Conservation (phyloP, 495 filamentous ascomycete species). For the Lindgomyces ingoldianus region DNA sequence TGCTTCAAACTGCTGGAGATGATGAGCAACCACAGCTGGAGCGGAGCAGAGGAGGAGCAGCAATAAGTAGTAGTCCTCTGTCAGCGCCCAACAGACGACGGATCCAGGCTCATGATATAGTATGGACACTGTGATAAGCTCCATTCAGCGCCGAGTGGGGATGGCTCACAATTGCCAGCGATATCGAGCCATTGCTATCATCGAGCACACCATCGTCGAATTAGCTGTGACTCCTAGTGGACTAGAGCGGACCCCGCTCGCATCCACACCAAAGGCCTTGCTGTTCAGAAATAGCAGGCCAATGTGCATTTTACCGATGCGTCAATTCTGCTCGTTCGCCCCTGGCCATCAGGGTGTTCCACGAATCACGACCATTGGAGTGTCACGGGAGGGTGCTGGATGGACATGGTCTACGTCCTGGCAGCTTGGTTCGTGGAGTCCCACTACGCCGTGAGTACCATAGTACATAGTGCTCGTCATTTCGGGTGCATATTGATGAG, state of each 20-base stretch:
- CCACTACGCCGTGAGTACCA: constrained; percentile 10
- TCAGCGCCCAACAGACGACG: not conserved
- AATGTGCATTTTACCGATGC: constrained; percentile 32
- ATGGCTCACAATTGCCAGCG: constrained; percentile 31
- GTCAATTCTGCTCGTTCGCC: not conserved
- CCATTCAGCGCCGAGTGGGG: constrained; percentile 6
- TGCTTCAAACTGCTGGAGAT: not conserved
- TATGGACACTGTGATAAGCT: not conserved
- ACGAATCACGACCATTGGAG: constrained; percentile 20
- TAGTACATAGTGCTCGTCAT: constrained; percentile 10
- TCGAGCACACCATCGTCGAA: constrained; percentile 37
- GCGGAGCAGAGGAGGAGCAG: not conserved
- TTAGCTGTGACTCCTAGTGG: constrained; percentile 3
- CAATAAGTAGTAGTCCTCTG: not conserved
- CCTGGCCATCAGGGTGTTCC: constrained; percentile 33
- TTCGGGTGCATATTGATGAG: constrained; percentile 17
- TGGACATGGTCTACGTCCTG: constrained; percentile 27
- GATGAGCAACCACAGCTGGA: not conserved
- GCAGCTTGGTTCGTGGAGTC: constrained; percentile 12
- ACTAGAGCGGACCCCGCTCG: constrained; percentile 14
- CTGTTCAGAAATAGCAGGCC: not conserved
- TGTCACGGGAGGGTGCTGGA: constrained; percentile 24
- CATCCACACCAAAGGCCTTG: constrained; percentile 6
- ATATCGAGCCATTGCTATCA: constrained; percentile 34
- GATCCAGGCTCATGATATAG: not conserved